Base-by-base conservation (phyloP, 352 stramenopile genomes). In the Globisporangium perplexum region DNA sequence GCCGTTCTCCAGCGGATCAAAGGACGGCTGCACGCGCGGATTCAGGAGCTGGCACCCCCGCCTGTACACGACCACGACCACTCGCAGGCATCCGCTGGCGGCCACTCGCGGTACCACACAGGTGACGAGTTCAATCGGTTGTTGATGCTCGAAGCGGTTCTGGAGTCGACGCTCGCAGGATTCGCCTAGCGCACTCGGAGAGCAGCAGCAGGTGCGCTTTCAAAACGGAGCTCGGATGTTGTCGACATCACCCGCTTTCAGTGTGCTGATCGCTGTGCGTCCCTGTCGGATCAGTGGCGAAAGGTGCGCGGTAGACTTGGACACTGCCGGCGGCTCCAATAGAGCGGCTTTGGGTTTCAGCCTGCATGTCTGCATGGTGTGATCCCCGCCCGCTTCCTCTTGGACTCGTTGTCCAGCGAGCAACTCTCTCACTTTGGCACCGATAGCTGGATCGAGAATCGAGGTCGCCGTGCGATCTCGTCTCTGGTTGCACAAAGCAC, bases 71-170 rank as follows among this genome's bases (percentile, higher is more conserved):
- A 22, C 8, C 28, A 55, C 28, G 15, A 45, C 3, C 36, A 36
- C 33, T 7, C 36, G 0, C 44, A 57, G 10, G 17, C 14, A n/a
- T 31, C 20, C 33, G 3, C 22, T 14, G 36, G 33, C 5, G 55
- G 42, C 3, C 39, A 47, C 20, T 22, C 33, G 7, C 52, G 59
- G 18, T 43, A 57, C 46, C 31, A 43, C 22, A 30, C 47, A 20
- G 17, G 2, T 30, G 57, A 51, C 47, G 50, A 67, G 31, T 55
- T 52, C 36, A 63, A 58, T 14, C 71, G 75, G 28, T 50, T 83
- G n/a, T 63, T 78, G 45, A 67, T 85, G 23, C 50, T 85, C 33
- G 67, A 85, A 61, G 74, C 69, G 42, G 65, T 68, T 28, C 54
- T 85, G 23, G 49, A 50, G 20, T 77, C 71, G 20, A 76, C 72